A percentile compares a stretch with the other conserved stretches of the same genome.
phyloP scores from a whole-genome alignment of 106 monocot genomes.

The Dendrobium huoshanense region DNA sequence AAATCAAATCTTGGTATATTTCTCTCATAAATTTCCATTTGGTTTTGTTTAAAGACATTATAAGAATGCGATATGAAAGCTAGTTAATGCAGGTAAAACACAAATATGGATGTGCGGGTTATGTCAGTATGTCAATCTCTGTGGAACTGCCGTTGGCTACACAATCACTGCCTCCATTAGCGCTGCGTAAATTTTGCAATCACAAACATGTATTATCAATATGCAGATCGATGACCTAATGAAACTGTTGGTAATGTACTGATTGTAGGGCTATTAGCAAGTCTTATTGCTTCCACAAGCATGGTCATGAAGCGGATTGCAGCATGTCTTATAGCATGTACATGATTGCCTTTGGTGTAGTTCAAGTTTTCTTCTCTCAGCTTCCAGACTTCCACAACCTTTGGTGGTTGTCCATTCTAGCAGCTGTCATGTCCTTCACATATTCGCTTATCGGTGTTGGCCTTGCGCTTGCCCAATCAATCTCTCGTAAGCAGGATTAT shows the following conservation, averaged over 20 bases:
- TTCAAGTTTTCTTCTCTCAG: conserved; percentile 44
- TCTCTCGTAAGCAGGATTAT: conserved; percentile 17
- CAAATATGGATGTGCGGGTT: conserved; percentile 45
- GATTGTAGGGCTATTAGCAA: conserved; percentile 28
- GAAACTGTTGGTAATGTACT: not conserved
- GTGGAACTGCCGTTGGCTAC: conserved; percentile 61
- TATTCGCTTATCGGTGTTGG: conserved; percentile 38
- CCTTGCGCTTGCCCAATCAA: conserved; percentile 22
- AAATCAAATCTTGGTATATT: conserved; percentile 13
- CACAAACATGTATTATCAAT: not conserved
- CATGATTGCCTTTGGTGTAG: conserved; percentile 41
- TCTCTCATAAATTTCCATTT: too few species aligned
- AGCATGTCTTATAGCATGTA: conserved; percentile 16
- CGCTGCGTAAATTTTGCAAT: conserved; percentile 29
- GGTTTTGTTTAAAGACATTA: conserved; percentile 3
- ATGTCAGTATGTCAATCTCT: conserved; percentile 56
- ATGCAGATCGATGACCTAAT: not conserved
- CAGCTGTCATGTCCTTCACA: conserved; percentile 46
- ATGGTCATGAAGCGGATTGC: conserved; percentile 38
- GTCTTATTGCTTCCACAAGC: conserved; percentile 41
- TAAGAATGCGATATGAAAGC: not conserved
- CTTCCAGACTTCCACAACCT: conserved; percentile 50
- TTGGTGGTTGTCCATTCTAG: conserved; percentile 41
- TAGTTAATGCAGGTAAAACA: not conserved
- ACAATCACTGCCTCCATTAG: conserved; percentile 70